Percentiles rank a stretch among this genome's conserved stretches.
Conservation (phyloP, 371 early-diverging fungal genomes). For the Mucor circinelloides region DNA sequence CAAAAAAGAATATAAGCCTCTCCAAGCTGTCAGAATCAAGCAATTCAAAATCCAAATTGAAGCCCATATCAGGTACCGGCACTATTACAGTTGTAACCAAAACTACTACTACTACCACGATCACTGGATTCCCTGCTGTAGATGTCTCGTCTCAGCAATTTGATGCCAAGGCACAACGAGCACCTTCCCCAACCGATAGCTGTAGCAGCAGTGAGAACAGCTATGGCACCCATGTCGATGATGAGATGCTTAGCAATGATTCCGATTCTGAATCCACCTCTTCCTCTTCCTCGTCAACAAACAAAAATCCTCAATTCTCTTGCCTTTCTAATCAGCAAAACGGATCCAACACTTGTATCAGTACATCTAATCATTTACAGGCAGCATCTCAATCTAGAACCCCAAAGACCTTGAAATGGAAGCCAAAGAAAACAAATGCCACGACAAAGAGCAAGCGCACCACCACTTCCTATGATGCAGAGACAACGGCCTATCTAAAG, state of each 20-base stretch:
- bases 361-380: neutral
- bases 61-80: neutral
- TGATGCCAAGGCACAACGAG: neutral
- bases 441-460: slow-evolving; percentile 20
- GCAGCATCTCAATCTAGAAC: neutral
- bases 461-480: slow-evolving; percentile 46
- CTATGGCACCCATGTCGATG: neutral
- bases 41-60: neutral
- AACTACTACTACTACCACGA: neutral
- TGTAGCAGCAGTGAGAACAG: neutral
- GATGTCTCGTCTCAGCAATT: neutral
- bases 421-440: neutral
- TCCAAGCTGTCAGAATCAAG: neutral
- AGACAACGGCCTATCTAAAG: slow-evolving; percentile 42
- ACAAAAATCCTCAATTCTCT: neutral
- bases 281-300: neutral
- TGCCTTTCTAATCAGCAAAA: neutral
- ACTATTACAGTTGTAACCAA: neutral
- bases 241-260: neutral
- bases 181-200: neutral
- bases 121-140: neutral
- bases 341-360: no score
- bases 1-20: neutral
- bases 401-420: neutral
- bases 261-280: neutral